Percentiles rank a stretch among this genome's conserved stretches.
Evolutionary conservation across 2,329 filamentous ascomycete species (phyloP).

Genomic region (Mycosphaerella sp.): DNA sequence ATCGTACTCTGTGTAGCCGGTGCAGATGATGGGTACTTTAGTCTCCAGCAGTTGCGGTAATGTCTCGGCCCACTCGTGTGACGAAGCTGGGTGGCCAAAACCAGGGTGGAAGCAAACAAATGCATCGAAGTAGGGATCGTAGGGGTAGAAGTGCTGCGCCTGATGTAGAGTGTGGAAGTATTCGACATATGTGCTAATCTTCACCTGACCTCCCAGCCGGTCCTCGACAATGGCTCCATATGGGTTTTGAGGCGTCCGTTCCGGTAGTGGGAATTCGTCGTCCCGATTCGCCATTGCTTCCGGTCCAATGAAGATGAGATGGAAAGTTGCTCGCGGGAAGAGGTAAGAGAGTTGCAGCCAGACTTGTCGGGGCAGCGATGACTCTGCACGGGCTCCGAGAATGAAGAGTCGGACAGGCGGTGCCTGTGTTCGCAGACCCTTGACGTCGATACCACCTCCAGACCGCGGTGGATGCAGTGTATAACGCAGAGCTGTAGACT

Average conservation of each 20-base stretch:
- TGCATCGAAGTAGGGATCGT: slow-evolving; percentile 97
- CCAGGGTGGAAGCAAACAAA: slow-evolving; percentile 97
- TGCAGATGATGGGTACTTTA: slow-evolving; percentile 88
- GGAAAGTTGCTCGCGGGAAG: slow-evolving; percentile 86
- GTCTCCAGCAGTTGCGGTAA: slow-evolving; percentile 86
- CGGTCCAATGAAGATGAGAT: slow-evolving; percentile 89
- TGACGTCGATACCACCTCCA: slow-evolving; percentile 66
- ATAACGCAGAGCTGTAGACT: slow-evolving; percentile 69
- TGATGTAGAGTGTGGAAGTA: slow-evolving; percentile 97
- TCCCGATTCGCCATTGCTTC: slow-evolving; percentile 95
- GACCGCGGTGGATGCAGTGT: slow-evolving; percentile 80
- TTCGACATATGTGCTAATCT: slow-evolving; percentile 95
- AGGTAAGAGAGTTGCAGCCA: slow-evolving; percentile 94
- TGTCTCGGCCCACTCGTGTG: slow-evolving; percentile 90
- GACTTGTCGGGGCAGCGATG: slow-evolving; percentile 83
- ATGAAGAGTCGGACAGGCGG: slow-evolving; percentile 90
- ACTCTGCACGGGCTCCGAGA: slow-evolving; percentile 92
- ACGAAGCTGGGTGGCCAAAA: slow-evolving; percentile 85
- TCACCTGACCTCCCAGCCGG: slow-evolving; percentile 78
- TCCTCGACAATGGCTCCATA: slow-evolving; percentile 94
- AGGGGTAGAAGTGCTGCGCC: slow-evolving; percentile 83
- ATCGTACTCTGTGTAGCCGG: slow-evolving; percentile 92
- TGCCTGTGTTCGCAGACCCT: slow-evolving; percentile 73
- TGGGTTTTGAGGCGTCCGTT: slow-evolving; percentile 76
- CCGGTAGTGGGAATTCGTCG: slow-evolving; percentile 82